Conservation (phyloP, 345 rosid species). For the Aquilaria sinensis region DNA sequence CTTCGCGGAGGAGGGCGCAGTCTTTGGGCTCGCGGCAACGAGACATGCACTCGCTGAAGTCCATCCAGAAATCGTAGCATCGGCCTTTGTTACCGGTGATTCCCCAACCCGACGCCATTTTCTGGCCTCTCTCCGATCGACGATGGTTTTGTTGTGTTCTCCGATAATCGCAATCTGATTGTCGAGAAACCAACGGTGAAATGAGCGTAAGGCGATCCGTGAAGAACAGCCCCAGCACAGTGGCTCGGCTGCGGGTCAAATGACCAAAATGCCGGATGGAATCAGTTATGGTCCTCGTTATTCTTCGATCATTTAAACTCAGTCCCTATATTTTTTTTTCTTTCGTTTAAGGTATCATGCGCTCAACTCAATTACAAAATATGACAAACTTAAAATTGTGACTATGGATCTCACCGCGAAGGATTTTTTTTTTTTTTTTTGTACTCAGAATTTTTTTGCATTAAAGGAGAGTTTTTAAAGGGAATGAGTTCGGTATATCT, state of each 20-base stretch:
- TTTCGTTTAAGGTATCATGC: no score
- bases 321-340: no score
- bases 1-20: constrained; percentile 83
- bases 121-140: constrained; percentile 6
- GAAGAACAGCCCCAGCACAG: background rate
- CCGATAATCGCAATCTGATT: background rate
- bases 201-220: background rate
- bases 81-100: constrained; percentile 91
- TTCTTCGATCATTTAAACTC: no score
- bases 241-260: background rate
- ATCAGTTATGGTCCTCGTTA: no score
- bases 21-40: constrained; percentile 93
- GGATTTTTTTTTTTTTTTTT: no score
- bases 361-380: no score
- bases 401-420: no score
- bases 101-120: constrained; percentile 98
- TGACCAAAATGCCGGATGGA: background rate
- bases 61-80: constrained; percentile 89
- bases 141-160: background rate
- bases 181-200: background rate
- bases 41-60: constrained; percentile 96
- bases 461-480: no score
- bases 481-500: no score
- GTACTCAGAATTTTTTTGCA: no score
- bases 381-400: no score